Base-by-base conservation (phyloP, 352 stramenopile genomes). In the Aphanomyces stellatus region DNA sequence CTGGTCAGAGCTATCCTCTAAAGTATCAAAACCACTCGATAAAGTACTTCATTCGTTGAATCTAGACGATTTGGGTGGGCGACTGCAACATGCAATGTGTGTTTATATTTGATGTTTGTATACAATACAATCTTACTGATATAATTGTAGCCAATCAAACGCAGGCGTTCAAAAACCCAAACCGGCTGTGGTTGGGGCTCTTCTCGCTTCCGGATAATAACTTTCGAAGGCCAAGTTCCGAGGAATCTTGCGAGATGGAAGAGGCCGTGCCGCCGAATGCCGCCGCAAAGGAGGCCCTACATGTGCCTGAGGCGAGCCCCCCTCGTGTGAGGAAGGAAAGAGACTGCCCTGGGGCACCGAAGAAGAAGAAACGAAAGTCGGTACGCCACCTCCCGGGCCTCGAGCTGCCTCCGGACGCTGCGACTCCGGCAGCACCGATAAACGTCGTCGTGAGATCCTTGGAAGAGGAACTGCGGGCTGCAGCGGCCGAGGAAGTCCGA, bases 331-430 rank as follows among this genome's bases (percentile, higher is more conserved):
- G 28, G 22, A 67, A 49, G 25, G 60, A 67, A 40, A 53, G 37
- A 13, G 60, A 67, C 17, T 67, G 60, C 46, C 60, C 60, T 24
- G 60, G 60, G 15, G 60, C 60, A 22, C 60, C 60, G n/a, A 42
- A 51, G 22, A 67, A 67, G 42, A 59, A 57, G 40, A 67, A 67
- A 33, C 43, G 60, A 1, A 5, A 3, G 60, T 33, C 19, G 22
- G 25, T 67, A 8, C 60, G 60, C 43, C 57, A 41, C 11, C 33
- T 57, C 11, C 60, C 60, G 40, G 40, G 30, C 4, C 60, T 67
- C 13, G 33, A 28, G 11, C 33, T 67, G 37, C 10, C 33, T 22
- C 41, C 60, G 13, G 30, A 46, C 5, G 33, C 33, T 27, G 57
- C 57, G n/a, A 41, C n/a, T 17, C 15, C 10, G 13, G 41, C 25